Evolutionary conservation across 371 early-diverging fungal species (phyloP).

Genomic region (Homolaphlyctis polyrhiza): DNA sequence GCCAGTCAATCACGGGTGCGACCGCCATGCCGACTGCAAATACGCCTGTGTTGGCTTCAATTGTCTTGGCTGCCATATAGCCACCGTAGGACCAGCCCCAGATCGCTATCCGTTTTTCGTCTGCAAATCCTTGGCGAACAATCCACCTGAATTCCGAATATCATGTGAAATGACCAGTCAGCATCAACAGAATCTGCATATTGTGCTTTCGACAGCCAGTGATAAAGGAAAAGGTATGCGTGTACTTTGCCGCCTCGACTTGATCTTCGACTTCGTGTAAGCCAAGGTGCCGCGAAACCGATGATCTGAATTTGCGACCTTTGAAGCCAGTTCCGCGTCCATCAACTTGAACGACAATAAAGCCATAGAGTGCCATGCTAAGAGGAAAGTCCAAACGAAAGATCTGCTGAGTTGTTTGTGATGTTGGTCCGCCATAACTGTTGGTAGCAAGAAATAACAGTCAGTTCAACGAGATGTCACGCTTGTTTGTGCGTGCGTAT

Average conservation of each 20-base stretch:
- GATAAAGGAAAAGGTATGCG: background rate
- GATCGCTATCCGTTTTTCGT: constrained; percentile 75
- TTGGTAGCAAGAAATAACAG: background rate
- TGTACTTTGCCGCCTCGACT: constrained; percentile 71
- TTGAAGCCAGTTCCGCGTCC: constrained; percentile 86
- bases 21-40: constrained; percentile 88
- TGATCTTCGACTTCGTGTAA: constrained; percentile 79
- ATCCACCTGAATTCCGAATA: constrained; percentile 38
- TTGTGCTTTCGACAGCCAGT: background rate
- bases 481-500: too few species aligned
- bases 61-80: constrained; percentile 75
- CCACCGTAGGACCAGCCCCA: constrained; percentile 99
- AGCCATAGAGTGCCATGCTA: constrained; percentile 30
- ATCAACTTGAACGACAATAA: constrained; percentile 54
- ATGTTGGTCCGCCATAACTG: constrained; percentile 78
- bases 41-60: constrained; percentile 78
- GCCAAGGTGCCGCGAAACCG: constrained; percentile 79
- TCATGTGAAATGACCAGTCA: too few species aligned
- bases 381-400: constrained; percentile 55
- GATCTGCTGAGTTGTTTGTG: constrained; percentile 70
- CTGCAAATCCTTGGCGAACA: constrained; percentile 65
- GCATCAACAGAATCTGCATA: too few species aligned
- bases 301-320: constrained; percentile 75
- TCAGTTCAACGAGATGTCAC: constrained; percentile 1
- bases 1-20: constrained; percentile 96